These are phyloP conservation scores for Heterobasidion irregulare DNA, from an alignment of 1,284 basidiomycete genomes.

Conservation along the genomic window DNA sequence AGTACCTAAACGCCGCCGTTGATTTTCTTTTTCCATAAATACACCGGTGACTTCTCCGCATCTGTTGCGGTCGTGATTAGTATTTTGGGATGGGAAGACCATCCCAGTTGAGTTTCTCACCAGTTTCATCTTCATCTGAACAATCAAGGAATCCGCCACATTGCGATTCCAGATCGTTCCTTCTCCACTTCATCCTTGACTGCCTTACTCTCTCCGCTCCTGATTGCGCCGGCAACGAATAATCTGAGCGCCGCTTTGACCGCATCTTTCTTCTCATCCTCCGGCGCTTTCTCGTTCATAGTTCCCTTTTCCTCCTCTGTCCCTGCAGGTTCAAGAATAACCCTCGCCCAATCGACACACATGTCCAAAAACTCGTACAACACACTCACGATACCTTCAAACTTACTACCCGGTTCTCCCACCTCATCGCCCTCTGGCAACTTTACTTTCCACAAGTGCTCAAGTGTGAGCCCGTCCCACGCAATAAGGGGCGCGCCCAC, in stretches of 20 bases:
- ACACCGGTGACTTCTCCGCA: too few species aligned
- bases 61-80: too few species aligned
- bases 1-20: too few species aligned
- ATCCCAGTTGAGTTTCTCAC: neutral
- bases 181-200: constrained; percentile 49
- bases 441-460: constrained; percentile 44
- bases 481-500: constrained; percentile 50
- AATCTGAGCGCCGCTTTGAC: constrained; percentile 39
- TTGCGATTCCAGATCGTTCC: constrained; percentile 48
- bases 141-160: constrained; percentile 51
- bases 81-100: too few species aligned
- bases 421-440: constrained; percentile 27
- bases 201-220: constrained; percentile 44
- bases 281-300: constrained; percentile 13
- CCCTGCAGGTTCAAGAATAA: constrained; percentile 20
- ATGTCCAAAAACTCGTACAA: constrained; percentile 52
- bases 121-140: neutral
- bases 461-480: constrained; percentile 53
- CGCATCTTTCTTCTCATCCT: constrained; percentile 22
- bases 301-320: constrained; percentile 14
- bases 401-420: constrained; percentile 26
- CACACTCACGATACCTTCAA: constrained; percentile 44
- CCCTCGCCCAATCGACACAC: constrained; percentile 53
- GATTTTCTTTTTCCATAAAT: too few species aligned
- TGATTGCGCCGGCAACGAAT: constrained; percentile 44